Evolutionary conservation across 2,329 filamentous ascomycete genomes (phyloP), one percentile per base, ranked within the genome.

Genomic region (Colletotrichum sp.): DNA sequence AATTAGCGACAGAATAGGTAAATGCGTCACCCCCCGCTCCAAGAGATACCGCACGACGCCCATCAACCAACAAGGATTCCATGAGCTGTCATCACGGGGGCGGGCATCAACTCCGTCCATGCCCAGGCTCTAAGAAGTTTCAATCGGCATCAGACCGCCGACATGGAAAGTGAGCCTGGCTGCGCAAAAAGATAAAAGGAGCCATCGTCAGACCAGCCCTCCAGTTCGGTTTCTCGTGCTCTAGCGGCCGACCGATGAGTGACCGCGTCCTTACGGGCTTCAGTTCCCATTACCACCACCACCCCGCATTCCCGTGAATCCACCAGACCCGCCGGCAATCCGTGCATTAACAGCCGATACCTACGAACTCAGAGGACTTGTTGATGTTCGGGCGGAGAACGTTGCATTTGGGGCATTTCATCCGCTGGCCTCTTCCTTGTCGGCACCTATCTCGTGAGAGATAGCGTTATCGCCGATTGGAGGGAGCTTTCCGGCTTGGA

Each of bases 221-320:
- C 51, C 27, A 13, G 8, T 67, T 67, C 65, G 65, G 65, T 43
- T 9, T 4, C 16, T 51, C 36, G 16, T 66, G 54, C 69, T 67
- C 55, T 71, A 71, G 69, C 38, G 63, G 62, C 69, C 69, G 69
- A 71, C n/a, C 54, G 69, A 71, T 59, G 67, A 36, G 27, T 66
- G 36, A 1, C 29, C 36, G 6, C n/a, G 36, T 55, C 62, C 55
- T 38, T 24, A 51, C 43, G 43, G 43, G n/a, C 43, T 51, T 51
- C 43, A 21, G 21, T 21, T 51, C 21, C n/a, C 43, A 21, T 24
- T 51, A 13, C n/a, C 4, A 51, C n/a, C 43, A 24, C 54, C 36
- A 27, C 36, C 65, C 54, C 65, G 65, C 54, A 59, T 34, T 59
- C 36, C 54, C 15, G 18, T 9, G 27, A 64, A 51, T 31, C 54